These are phyloP conservation scores for Lactarius pseudohatsudake DNA, from an alignment of 768 basidiomycete genomes.

Conservation along the genomic window DNA sequence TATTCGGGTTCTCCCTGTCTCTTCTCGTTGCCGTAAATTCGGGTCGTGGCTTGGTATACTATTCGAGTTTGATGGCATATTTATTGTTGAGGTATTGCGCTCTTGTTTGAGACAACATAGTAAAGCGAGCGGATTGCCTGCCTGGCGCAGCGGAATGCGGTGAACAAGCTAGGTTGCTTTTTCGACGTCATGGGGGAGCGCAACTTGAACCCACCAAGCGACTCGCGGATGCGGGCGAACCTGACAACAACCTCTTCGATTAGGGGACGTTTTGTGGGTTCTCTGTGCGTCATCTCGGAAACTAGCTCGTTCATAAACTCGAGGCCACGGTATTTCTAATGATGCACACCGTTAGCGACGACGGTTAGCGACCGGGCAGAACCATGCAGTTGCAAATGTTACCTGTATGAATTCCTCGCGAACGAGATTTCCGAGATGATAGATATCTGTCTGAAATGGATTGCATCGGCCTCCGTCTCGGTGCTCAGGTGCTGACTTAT, in stretches of 20 bases:
- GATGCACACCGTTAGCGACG: no score
- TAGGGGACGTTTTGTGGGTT: slow-evolving; percentile 39
- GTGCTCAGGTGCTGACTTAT: slow-evolving; percentile 34
- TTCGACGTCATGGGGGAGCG: slow-evolving; percentile 27
- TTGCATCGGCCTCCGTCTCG: slow-evolving; percentile 17
- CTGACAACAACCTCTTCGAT: slow-evolving; percentile 40
- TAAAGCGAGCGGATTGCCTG: slow-evolving; percentile 12
- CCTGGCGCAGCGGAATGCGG: neutral
- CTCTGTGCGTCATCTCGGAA: slow-evolving; percentile 39
- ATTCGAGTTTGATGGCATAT: neutral
- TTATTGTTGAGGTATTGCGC: slow-evolving; percentile 11
- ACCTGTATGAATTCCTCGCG: slow-evolving; percentile 29
- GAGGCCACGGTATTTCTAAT: slow-evolving; percentile 22
- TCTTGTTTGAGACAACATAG: slow-evolving; percentile 2
- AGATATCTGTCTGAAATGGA: slow-evolving; percentile 34
- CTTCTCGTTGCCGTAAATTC: neutral
- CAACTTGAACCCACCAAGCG: slow-evolving; percentile 36
- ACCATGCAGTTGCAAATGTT: neutral
- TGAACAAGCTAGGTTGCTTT: slow-evolving; percentile 8
- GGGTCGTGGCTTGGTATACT: neutral
- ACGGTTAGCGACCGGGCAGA: neutral
- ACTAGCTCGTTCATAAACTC: slow-evolving; percentile 26
- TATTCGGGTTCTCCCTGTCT: neutral
- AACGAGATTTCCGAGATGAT: slow-evolving; percentile 32
- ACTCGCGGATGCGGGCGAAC: slow-evolving; percentile 34